These are phyloP conservation scores for Xylaria arbuscula DNA, from an alignment of 2,329 filamentous ascomycete species.

Conservation along the genomic window DNA sequence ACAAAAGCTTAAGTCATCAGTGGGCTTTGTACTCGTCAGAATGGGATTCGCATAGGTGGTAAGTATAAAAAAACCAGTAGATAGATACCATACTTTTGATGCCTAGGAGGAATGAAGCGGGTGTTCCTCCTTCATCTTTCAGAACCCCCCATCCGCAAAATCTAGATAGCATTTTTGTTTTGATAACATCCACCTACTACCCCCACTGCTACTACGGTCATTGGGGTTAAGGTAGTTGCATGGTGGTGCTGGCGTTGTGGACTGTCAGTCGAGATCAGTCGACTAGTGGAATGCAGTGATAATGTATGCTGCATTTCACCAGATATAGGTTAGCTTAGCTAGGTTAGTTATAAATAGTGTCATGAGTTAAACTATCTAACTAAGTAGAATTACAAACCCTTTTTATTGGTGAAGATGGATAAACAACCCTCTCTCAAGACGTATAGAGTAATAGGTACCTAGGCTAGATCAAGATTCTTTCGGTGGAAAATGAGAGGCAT, in stretches of 20 bases:
- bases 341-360: no score
- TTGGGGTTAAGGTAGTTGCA: background rate
- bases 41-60: constrained; percentile 14
- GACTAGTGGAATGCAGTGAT: background rate
- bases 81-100: constrained; percentile 38
- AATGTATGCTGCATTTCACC: background rate
- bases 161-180: constrained; percentile 38
- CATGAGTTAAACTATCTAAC: no score
- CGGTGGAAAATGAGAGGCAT: no score
- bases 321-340: no score
- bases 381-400: no score
- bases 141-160: background rate
- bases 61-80: constrained; percentile 33
- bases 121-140: constrained; percentile 9
- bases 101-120: constrained; percentile 17
- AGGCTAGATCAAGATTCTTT: no score
- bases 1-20: constrained; percentile 3
- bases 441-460: no score
- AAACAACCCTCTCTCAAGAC: no score
- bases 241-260: background rate
- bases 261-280: background rate
- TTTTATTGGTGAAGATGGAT: no score
- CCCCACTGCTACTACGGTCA: background rate
- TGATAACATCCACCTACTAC: background rate
- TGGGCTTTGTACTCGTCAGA: constrained; percentile 11